Evolutionary conservation across 2,329 filamentous ascomycete genomes (phyloP), one percentile per base, ranked within the genome.

Genomic region (Allantophomopsis cytisporea): DNA sequence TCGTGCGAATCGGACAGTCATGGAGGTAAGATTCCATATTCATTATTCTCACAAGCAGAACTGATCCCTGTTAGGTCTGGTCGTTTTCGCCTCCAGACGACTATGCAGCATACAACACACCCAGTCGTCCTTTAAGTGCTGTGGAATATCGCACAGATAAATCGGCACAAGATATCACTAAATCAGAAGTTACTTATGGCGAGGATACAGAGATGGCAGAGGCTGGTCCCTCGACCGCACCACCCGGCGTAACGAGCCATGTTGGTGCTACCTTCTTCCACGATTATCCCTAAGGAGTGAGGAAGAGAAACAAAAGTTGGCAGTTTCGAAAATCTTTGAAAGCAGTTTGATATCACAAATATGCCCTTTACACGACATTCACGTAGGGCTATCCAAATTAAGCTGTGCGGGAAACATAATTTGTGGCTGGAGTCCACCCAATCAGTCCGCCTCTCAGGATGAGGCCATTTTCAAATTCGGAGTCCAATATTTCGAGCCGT

Each of bases 11-110:
- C 78, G 88, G 45, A 96, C 93, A 0, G 83, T 96, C 45, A 98
- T 98, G 91, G 91, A 98, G 79, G 89, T 93, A 64, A 65, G 79
- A 59, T 36, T 23, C 23, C 31, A 31, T 41, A 12, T n/a, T 23
- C 12, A 38, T 13, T 39, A 30, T 39, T 38, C 38, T 20, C 17
- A 39, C 31, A 39, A 47, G 20, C 33, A 39, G 41, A 31, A 44
- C 59, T 62, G 57, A 62, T 50, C 31, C 8, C 35, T 39, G 34
- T 35, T 44, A 94, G 86, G 86, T 95, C 3, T 95, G 87, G 86
- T 89, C 84, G 8, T 95, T 95, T 57, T 87, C 89, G 4, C 88
- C 89, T 12, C 85, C 86, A 0, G 80, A 85, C 42, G 83, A 85
- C 68, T 28, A 28, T 28, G 23, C 23, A 12, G 8, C 23, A 12